These are phyloP conservation scores for Albizia julibrissin DNA, from an alignment of 306 rosid genomes.

Conservation along the genomic window DNA sequence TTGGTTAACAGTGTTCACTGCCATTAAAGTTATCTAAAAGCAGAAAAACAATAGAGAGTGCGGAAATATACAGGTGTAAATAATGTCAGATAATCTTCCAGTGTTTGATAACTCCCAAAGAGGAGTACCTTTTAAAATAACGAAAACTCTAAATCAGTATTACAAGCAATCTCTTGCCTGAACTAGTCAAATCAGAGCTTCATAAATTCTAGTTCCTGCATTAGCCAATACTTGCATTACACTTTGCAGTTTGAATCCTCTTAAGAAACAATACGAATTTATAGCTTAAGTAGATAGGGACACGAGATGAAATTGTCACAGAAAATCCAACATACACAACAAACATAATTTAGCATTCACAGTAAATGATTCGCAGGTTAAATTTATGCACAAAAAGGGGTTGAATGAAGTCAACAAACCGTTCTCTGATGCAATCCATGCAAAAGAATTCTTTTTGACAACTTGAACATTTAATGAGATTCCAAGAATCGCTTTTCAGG, in stretches of 20 bases:
- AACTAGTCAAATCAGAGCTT: slow-evolving; percentile 16
- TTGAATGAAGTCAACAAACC: slow-evolving; percentile 53
- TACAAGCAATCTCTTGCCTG: slow-evolving; percentile 12
- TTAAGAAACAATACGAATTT: not conserved
- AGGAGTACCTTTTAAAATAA: slow-evolving; percentile 4
- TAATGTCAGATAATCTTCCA: not conserved
- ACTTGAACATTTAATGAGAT: slow-evolving; percentile 73
- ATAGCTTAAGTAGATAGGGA: not conserved
- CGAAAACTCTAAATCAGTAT: not conserved
- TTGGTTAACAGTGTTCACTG: slow-evolving; percentile 9
- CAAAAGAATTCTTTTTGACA: slow-evolving; percentile 85
- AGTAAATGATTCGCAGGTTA: not conserved
- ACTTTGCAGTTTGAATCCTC: not conserved
- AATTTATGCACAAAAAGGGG: not conserved
- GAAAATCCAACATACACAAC: slow-evolving; percentile 29
- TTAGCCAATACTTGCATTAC: slow-evolving; percentile 10
- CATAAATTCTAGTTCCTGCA: slow-evolving; percentile 29
- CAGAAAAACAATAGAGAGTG: not conserved
- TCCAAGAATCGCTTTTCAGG: slow-evolving; percentile 58
- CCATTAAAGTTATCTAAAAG: slow-evolving; percentile 2
- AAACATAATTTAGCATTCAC: slow-evolving; percentile 17
- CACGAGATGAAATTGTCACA: slow-evolving; percentile 1
- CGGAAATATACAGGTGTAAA: not conserved
- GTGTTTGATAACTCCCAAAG: not conserved
- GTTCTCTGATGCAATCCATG: slow-evolving; percentile 75